Base-by-base conservation (phyloP, 495 filamentous ascomycete genomes). In the Niebla homalea region DNA sequence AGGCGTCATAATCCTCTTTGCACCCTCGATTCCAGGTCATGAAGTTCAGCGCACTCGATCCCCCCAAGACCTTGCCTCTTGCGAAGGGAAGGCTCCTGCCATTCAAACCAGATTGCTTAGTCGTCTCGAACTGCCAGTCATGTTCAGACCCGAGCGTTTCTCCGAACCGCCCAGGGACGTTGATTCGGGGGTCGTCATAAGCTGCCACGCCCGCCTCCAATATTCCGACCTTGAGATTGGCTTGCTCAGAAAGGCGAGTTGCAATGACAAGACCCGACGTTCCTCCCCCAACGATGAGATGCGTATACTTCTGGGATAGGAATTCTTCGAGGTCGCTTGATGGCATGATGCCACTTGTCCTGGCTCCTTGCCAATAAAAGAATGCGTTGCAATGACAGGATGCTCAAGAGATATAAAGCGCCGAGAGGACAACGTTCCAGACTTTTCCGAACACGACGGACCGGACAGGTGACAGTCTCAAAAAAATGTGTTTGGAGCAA, bases 1-100 rank as follows among this genome's bases (percentile, higher is more conserved):
- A 82, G 38, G 67, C 67, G 60, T 81, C 76, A 52, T 75, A 79
- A 32, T 78, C 77, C 11, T 69, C 58, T 38, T 65, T 68, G 29
- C 66, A 74, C 0, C 71, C 76, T 8, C 74, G 67, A 52, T 73
- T 72, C 71, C 72, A 78, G n/a, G 68, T 74, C 65, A 79, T 76
- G 54, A 67, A 70, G 50, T 74, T 74, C 29, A 74, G 51, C 0
- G 65, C 67, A 52, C 65, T 70, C 11, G 60, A 68, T 5, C 72
- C 69, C 1, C 72, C 68, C 10, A 75, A 49, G 12, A 67, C 62
- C 37, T 62, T 67, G 5, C 71, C 71, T 21, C 67, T 51, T 19
- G 50, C 41, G 57, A 62, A 67, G 11, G 61, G 53, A 6, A 73
- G 56, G 11, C 49, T 59, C 23, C 62, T 58, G 22, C 64, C 68